phyloP scores from a whole-genome alignment of 176 grass and related monocot species.

The Cocos nucifera region DNA sequence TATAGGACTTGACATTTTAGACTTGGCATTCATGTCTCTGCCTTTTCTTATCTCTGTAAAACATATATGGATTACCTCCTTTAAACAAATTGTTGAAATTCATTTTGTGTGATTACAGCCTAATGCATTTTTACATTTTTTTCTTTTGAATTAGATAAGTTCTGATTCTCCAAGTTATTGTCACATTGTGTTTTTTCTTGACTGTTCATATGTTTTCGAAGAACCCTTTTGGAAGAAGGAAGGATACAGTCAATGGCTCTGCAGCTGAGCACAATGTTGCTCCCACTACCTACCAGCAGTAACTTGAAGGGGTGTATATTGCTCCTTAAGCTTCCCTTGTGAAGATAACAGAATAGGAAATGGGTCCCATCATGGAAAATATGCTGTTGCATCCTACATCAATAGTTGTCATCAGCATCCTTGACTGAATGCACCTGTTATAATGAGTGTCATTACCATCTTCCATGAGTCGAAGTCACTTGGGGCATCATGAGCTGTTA shows the following conservation, averaged over 20 bases:
- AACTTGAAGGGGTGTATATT: constrained; percentile 49
- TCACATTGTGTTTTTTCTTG: constrained; percentile 29
- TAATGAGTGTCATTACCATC: constrained; percentile 49
- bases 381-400: constrained; percentile 31
- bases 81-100: too few relatives aligned
- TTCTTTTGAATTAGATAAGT: too few relatives aligned
- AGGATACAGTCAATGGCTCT: constrained; percentile 48
- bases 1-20: too few relatives aligned
- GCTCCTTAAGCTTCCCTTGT: constrained; percentile 24
- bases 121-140: too few relatives aligned
- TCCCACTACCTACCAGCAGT: constrained; percentile 35
- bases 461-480: constrained; percentile 25
- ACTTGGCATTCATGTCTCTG: too few relatives aligned
- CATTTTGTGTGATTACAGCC: too few relatives aligned
- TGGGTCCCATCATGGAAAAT: constrained; percentile 55
- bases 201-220: constrained; percentile 69
- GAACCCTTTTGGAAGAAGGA: constrained; percentile 91
- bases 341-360: constrained; percentile 6
- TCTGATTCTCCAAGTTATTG: too few relatives aligned
- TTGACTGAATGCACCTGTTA: constrained; percentile 38
- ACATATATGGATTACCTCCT: too few relatives aligned
- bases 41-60: too few relatives aligned
- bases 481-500: constrained; percentile 37
- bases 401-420: constrained; percentile 42
- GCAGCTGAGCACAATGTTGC: constrained; percentile 34